A percentile compares a stretch with the other conserved stretches of the same genome.
Evolutionary conservation across 176 grass and related monocot species (phyloP).

Genomic region (Phyllostachys edulis): DNA sequence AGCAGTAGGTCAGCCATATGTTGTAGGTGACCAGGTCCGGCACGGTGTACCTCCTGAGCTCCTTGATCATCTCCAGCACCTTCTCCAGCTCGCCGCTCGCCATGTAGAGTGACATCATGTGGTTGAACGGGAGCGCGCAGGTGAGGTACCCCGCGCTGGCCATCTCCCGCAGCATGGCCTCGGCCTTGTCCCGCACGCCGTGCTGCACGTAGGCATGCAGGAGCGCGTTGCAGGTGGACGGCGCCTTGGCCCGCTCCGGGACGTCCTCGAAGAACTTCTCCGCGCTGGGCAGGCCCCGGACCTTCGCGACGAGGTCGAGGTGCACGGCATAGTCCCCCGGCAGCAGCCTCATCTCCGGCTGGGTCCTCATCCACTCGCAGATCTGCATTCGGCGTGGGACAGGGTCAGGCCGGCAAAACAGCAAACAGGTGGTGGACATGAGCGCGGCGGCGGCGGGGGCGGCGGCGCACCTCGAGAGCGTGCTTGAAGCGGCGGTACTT

Average conservation of each 20-base stretch:
- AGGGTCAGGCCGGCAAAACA: conserved; percentile 14
- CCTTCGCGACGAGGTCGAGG: conserved; percentile 81
- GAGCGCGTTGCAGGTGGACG: conserved; percentile 63
- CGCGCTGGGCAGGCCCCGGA: conserved; percentile 61
- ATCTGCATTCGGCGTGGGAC: conserved; percentile 33
- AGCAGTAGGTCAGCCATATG: conserved; percentile 69
- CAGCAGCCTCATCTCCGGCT: conserved; percentile 63
- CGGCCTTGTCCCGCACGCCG: conserved; percentile 50
- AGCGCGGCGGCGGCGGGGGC: neutral
- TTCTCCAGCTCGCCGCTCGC: conserved; percentile 45
- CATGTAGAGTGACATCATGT: conserved; percentile 90
- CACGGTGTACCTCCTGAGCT: conserved; percentile 55
- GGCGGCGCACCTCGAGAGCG: conserved; percentile 54
- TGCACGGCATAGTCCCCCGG: conserved; percentile 85
- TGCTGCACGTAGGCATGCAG: conserved; percentile 71
- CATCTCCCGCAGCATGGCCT: conserved; percentile 81
- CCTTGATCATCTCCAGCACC: conserved; percentile 58
- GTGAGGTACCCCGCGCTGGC: conserved; percentile 47
- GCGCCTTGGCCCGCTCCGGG: conserved; percentile 72
- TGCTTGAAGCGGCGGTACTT: conserved; percentile 83
- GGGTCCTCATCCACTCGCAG: conserved; percentile 85
- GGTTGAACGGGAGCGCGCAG: conserved; percentile 69
- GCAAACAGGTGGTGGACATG: conserved; percentile 28
- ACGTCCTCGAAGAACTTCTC: conserved; percentile 93
- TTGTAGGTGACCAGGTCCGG: conserved; percentile 77